phyloP scores from a whole-genome alignment of 495 filamentous ascomycete species.

The Neurospora sp. region DNA sequence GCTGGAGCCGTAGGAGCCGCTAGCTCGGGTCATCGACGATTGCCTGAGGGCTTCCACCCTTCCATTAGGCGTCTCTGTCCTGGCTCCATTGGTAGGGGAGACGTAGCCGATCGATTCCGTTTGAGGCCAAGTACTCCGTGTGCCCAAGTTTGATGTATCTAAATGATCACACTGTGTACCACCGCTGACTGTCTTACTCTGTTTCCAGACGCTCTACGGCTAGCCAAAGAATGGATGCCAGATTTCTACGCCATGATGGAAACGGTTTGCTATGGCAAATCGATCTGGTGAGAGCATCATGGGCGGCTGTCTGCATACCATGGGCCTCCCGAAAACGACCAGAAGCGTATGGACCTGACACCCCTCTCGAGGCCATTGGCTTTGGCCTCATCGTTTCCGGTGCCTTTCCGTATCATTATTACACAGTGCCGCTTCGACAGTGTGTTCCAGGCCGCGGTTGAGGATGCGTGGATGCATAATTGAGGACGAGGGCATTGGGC shows the following conservation, averaged over 20 bases:
- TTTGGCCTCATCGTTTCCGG: background rate
- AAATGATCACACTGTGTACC: background rate
- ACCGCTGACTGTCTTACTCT: background rate
- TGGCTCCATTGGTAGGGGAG: background rate
- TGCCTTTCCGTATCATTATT: background rate
- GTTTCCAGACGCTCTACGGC: background rate
- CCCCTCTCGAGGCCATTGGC: background rate
- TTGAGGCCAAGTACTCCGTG: background rate
- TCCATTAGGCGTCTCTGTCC: background rate
- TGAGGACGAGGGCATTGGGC: slow-evolving; percentile 14
- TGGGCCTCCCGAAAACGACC: background rate
- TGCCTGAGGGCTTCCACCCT: background rate
- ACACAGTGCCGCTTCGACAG: background rate
- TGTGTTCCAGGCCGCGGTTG: slow-evolving; percentile 11
- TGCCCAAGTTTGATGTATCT: background rate
- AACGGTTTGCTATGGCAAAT: background rate
- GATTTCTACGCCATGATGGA: background rate
- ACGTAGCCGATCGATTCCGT: background rate
- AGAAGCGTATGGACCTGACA: background rate
- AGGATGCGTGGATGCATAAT: slow-evolving; percentile 22
- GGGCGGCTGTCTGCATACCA: background rate
- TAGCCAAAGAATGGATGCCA: background rate
- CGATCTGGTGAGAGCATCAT: background rate
- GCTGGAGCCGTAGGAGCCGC: background rate
- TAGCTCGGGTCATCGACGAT: background rate